phyloP scores from a whole-genome alignment of 768 basidiomycete genomes.

The Suillus luteus region DNA sequence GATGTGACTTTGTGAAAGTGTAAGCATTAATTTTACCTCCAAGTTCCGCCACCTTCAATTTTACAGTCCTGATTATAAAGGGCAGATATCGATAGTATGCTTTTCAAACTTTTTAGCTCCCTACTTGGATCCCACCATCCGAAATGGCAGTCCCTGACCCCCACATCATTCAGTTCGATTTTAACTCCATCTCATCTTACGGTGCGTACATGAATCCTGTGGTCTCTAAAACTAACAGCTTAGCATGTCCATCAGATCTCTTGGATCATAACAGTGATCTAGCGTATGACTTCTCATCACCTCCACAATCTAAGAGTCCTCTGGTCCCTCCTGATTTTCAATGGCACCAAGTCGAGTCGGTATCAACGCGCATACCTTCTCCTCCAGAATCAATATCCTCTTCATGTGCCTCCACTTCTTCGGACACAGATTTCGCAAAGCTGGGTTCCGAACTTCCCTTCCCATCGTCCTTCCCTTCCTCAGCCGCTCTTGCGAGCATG shows the following conservation, averaged over 20 bases:
- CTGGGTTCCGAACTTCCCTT: constrained; percentile 6
- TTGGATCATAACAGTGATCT: not conserved
- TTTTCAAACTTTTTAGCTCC: not conserved
- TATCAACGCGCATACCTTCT: constrained; percentile 14
- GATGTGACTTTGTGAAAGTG: constrained; percentile 32
- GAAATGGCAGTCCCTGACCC: constrained; percentile 19
- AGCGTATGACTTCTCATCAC: constrained; percentile 19
- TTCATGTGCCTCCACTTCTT: constrained; percentile 14
- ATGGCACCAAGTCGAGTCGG: constrained; percentile 18
- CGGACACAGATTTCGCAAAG: constrained; percentile 9
- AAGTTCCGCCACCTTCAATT: constrained; percentile 17
- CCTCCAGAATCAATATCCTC: constrained; percentile 16
- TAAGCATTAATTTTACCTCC: constrained; percentile 8
- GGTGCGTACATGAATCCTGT: constrained; percentile 2
- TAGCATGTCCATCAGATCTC: not conserved
- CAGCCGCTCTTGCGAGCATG: constrained; percentile 28
- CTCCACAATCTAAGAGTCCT: constrained; percentile 12
- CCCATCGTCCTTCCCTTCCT: constrained; percentile 18
- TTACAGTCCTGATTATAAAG: constrained; percentile 27
- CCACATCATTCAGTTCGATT: constrained; percentile 15
- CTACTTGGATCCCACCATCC: not conserved
- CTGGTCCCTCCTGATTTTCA: constrained; percentile 20
- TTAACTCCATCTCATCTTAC: constrained; percentile 8
- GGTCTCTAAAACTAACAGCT: not conserved
- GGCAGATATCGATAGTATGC: constrained; percentile 15